Evolutionary conservation across 352 stramenopile species (phyloP).

Genomic region (Phytophthora crassamura): DNA sequence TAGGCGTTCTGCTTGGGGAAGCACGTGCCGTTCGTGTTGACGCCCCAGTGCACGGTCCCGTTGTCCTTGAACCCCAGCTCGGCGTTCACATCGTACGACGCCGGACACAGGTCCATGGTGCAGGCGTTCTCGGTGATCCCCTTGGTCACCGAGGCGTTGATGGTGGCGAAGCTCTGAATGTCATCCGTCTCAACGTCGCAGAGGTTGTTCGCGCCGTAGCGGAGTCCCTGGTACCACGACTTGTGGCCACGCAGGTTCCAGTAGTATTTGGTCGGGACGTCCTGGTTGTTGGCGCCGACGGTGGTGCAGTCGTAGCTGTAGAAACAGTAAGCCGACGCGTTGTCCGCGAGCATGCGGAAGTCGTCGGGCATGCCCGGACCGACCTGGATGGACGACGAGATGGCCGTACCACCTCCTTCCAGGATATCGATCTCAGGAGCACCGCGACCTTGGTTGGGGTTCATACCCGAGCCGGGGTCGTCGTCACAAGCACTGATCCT

Average conservation of each 20-base stretch:
- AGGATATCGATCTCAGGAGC: constrained; percentile 97
- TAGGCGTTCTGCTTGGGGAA: constrained; percentile 60
- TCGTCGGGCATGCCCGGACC: constrained; percentile 69
- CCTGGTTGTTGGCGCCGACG: constrained; percentile 51
- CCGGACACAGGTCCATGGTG: constrained; percentile 46
- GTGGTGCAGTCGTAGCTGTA: constrained; percentile 47
- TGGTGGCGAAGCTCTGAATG: constrained; percentile 49
- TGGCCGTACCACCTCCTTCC: constrained; percentile 81
- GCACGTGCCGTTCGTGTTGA: constrained; percentile 59
- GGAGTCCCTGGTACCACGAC: constrained; percentile 74
- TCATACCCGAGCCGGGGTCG: constrained; percentile 91
- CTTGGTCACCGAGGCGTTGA: constrained; percentile 47
- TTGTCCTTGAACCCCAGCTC: constrained; percentile 54
- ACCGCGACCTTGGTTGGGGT: constrained; percentile 89
- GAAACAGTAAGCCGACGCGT: constrained; percentile 43
- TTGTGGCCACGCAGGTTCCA: constrained; percentile 59
- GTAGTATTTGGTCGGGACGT: constrained; percentile 55
- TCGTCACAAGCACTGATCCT: constrained; percentile 91
- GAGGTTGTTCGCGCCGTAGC: constrained; percentile 68
- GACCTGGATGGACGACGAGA: constrained; percentile 93
- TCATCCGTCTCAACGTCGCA: constrained; percentile 35
- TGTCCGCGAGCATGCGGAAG: constrained; percentile 47
- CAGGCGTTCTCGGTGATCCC: constrained; percentile 67
- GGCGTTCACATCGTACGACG: constrained; percentile 72
- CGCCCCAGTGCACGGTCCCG: constrained; percentile 40